Evolutionary conservation across 2,329 filamentous ascomycete genomes (phyloP).

Genomic region (Fusarium sp.): DNA sequence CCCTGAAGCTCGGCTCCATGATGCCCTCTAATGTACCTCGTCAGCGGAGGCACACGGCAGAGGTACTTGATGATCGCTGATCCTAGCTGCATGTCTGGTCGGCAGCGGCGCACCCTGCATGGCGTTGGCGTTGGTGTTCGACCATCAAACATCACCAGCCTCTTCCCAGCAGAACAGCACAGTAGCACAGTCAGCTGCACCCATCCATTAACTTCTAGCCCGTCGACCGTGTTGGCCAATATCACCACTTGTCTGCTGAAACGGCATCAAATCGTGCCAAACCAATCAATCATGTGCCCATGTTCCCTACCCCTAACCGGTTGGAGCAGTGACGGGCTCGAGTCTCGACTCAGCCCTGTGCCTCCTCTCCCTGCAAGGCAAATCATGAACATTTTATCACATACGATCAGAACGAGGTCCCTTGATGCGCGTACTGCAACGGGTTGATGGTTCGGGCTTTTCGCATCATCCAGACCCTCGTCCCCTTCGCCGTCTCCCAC

Average conservation of each 20-base stretch:
- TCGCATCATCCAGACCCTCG: constrained; percentile 28
- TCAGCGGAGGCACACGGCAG: not conserved
- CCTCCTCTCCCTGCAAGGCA: not conserved
- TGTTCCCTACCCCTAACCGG: not conserved
- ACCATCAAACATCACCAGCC: constrained; percentile 13
- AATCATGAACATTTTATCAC: not conserved
- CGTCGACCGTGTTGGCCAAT: not conserved
- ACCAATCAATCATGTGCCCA: constrained; percentile 15
- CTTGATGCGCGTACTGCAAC: constrained; percentile 18
- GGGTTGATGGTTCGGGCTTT: constrained; percentile 13
- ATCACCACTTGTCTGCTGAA: constrained; percentile 16
- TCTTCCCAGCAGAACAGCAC: constrained; percentile 3
- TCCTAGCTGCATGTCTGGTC: constrained; percentile 11
- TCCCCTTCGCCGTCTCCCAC: not conserved
- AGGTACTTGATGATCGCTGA: constrained; percentile 21
- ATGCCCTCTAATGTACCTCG: constrained; percentile 7
- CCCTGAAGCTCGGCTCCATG: constrained; percentile 1
- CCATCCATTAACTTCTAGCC: constrained; percentile 1
- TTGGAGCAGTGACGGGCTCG: not conserved
- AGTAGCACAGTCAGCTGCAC: constrained; percentile 6
- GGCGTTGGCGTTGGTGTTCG: constrained; percentile 7
- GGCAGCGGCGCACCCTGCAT: constrained; percentile 26
- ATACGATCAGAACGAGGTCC: not conserved
- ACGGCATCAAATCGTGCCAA: constrained; percentile 12
- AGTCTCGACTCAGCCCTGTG: constrained; percentile 30